Percentiles rank a stretch among this genome's conserved stretches.
phyloP scores from a whole-genome alignment of 768 basidiomycete species.

The Boletus rex-veris region DNA sequence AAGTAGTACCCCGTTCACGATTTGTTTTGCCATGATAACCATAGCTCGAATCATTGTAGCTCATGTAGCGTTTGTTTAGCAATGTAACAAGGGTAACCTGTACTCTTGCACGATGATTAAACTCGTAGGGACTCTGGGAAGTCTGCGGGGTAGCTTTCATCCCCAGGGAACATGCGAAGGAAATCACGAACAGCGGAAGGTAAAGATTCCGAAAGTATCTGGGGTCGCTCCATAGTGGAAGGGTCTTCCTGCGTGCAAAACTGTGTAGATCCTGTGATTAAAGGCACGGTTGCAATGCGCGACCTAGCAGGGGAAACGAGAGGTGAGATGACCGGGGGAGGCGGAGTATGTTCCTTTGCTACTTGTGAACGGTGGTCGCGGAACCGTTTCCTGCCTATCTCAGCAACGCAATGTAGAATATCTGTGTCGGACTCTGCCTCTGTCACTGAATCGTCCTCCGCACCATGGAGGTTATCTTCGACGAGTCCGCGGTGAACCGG shows the following conservation, averaged over 20 bases:
- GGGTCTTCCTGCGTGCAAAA: slow-evolving; percentile 8
- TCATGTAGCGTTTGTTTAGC: background rate
- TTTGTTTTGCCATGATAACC: slow-evolving; percentile 3
- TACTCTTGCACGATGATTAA: slow-evolving; percentile 1
- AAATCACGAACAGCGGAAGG: slow-evolving; percentile 32
- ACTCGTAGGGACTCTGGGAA: slow-evolving; percentile 31
- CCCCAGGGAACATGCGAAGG: slow-evolving; percentile 32
- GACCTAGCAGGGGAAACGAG: slow-evolving; percentile 27
- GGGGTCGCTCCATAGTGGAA: background rate
- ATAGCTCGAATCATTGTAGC: background rate
- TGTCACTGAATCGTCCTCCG: slow-evolving; percentile 27
- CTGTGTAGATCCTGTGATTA: background rate
- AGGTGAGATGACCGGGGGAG: slow-evolving; percentile 22
- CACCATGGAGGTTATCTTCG: background rate
- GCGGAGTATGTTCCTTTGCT: slow-evolving; percentile 1
- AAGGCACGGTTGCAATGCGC: slow-evolving; percentile 2
- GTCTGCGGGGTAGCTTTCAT: slow-evolving; percentile 34
- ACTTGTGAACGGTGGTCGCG: background rate
- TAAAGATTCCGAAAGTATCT: slow-evolving; percentile 11
- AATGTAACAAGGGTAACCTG: background rate
- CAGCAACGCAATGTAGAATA: slow-evolving; percentile 18
- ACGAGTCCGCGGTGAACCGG: background rate
- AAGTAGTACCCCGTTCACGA: slow-evolving; percentile 10
- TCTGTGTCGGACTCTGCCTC: slow-evolving; percentile 34
- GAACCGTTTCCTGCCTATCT: slow-evolving; percentile 12